A percentile compares a stretch with the other conserved stretches of the same genome.
These are phyloP conservation scores for Cutaneotrichosporon sp. DNA, from an alignment of 1,284 basidiomycete genomes.

Conservation along the genomic window DNA sequence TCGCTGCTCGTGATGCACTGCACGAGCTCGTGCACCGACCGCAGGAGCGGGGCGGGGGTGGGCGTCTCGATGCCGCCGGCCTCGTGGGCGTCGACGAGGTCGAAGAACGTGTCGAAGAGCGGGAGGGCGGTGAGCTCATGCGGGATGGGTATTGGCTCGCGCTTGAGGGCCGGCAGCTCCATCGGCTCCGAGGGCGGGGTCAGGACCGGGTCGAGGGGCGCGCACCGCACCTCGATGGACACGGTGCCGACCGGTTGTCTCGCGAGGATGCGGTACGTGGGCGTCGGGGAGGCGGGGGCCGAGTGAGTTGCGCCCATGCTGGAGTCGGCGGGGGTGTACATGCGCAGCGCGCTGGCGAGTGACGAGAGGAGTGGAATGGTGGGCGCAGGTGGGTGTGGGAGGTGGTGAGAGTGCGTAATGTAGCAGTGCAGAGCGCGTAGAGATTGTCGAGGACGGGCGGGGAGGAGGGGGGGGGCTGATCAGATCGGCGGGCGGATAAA, in stretches of 20 bases:
- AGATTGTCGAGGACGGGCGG: background rate
- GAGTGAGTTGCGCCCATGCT: background rate
- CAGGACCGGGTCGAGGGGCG: background rate
- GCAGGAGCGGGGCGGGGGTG: background rate
- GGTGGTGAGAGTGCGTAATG: background rate
- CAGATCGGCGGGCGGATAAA: background rate
- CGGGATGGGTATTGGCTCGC: background rate
- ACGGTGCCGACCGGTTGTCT: background rate
- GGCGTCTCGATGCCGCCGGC: conserved; percentile 5
- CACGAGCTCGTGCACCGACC: conserved; percentile 2
- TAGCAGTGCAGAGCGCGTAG: too few species aligned
- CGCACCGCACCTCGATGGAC: background rate
- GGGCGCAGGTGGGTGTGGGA: too few species aligned
- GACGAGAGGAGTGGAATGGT: too few species aligned
- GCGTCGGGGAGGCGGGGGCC: background rate
- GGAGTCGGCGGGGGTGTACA: too few species aligned
- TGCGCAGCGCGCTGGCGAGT: too few species aligned
- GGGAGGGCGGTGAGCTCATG: background rate
- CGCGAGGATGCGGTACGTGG: background rate
- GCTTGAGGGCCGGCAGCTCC: too few species aligned
- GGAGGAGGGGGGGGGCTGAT: background rate
- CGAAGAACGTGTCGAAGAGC: conserved; percentile 11
- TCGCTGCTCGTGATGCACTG: conserved; percentile 9
- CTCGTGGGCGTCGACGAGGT: conserved; percentile 8
- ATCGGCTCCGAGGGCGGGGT: background rate